Base-by-base conservation (phyloP, 306 rosid species). In the Cucurbita ficifolia region DNA sequence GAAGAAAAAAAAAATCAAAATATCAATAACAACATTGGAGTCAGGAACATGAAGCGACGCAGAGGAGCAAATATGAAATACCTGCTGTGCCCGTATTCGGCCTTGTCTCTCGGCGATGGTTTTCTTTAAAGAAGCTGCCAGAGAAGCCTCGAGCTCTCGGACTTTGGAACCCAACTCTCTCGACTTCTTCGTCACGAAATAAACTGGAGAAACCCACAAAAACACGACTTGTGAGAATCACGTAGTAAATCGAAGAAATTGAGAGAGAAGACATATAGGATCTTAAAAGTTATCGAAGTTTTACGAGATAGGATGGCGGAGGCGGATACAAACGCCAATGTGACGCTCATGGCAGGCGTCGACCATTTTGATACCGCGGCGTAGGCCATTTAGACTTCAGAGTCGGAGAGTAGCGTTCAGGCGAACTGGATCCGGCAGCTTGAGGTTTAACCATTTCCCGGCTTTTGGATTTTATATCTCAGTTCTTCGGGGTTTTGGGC, bases 41-140 rank as follows among this genome's bases (percentile, higher is more conserved):
- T 29, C 33, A 29, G 33, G 33, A 67, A 42, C 54, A 56, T 3
- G 9, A 51, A 53, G 21, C 48, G 24, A 24, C 7, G 29, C 48
- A 49, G 49, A 59, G 21, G 38, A 59, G 53, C 13, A 9, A 10
- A 29, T 29, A 33, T 13, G 65, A 59, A 59, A 18, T 49, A 90
- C 97, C 97, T 88, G 92, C 79, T 94, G 98, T 67, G 97, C 94
- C 77, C 88, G 90, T 78, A 94, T 89, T 75, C 98, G 96, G 63
- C 97, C 98, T 83, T 87, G 88, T 50, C 98, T 86, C 75, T 94
- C 98, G 35, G 97, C 85, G 42, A 79, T 74, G 79, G 92, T 87
- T 65, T 86, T 85, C 1, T 84, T 82, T 5, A 64, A 42, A 61
- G 80, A 85, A 51, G 84, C 80, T 33, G 86, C 80, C 83, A 94